Evolutionary conservation across 768 basidiomycete species (phyloP).

Genomic region (Collybia sp.): DNA sequence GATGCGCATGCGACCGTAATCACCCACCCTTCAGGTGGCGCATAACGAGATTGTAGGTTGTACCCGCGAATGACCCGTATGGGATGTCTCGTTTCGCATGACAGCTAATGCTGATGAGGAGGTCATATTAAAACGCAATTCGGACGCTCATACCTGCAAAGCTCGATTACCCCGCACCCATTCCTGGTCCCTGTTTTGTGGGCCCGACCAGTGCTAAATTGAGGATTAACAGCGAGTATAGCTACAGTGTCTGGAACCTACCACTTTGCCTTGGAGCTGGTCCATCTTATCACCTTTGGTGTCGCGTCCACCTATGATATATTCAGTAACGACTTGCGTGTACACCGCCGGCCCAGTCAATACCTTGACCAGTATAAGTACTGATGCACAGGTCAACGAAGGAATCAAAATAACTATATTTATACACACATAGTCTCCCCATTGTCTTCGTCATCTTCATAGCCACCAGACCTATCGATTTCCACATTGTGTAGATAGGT

Average conservation of each 20-base stretch:
- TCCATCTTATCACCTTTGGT: neutral
- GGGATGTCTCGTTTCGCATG: neutral
- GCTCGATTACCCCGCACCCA: neutral
- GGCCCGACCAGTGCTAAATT: neutral
- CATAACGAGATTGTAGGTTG: neutral
- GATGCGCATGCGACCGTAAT: neutral
- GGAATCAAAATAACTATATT: neutral
- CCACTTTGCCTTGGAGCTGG: too few relatives aligned
- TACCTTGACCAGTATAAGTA: neutral
- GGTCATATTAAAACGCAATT: neutral
- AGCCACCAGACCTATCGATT: neutral
- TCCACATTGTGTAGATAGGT: neutral
- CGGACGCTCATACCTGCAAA: neutral
- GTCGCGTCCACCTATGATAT: neutral
- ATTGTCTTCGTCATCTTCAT: neutral
- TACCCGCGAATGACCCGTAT: neutral
- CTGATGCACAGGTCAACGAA: neutral
- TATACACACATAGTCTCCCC: neutral
- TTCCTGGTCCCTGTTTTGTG: neutral
- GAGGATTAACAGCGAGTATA: neutral
- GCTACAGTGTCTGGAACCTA: too few relatives aligned
- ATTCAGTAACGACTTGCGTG: neutral
- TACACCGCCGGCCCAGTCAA: neutral
- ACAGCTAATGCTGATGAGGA: neutral
- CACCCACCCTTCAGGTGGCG: neutral